Percentiles rank a stretch among this genome's conserved stretches.
Conservation (phyloP, 495 filamentous ascomycete species). For the Penicillium lagena region DNA sequence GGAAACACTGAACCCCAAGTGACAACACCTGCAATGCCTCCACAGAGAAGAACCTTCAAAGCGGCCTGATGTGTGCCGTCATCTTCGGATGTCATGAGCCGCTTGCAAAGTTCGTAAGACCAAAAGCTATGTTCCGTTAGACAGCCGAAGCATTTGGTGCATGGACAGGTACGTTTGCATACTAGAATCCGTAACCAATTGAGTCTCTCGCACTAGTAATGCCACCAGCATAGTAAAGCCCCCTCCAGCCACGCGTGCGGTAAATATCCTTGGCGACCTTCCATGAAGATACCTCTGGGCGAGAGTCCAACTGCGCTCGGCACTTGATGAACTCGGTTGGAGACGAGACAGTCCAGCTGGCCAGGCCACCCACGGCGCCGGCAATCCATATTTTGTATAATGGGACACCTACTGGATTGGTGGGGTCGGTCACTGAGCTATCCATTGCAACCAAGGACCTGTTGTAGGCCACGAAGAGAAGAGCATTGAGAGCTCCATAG, state of each 20-base stretch:
- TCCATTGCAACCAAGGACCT: conserved; percentile 57
- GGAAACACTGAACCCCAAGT: conserved; percentile 87
- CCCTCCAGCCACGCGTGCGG: conserved; percentile 54
- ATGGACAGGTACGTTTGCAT: conserved; percentile 19
- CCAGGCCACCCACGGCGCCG: conserved; percentile 70
- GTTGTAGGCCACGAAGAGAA: conserved; percentile 84
- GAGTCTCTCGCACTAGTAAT: conserved; percentile 77
- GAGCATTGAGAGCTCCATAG: conserved; percentile 83
- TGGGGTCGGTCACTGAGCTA: conserved; percentile 31
- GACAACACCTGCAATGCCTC: conserved; percentile 75
- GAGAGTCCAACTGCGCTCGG: conserved; percentile 57
- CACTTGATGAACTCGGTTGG: conserved; percentile 89
- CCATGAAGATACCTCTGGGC: conserved; percentile 45
- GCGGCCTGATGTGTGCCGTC: conserved; percentile 42
- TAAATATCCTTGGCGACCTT: conserved; percentile 55
- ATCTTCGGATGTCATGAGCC: conserved; percentile 36
- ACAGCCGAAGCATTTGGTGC: too few relatives aligned
- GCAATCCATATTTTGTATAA: conserved; percentile 60
- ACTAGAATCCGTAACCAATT: conserved; percentile 90
- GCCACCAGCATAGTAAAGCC: conserved; percentile 69
- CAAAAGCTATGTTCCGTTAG: conserved; percentile 52
- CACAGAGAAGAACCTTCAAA: conserved; percentile 66
- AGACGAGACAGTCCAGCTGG: conserved; percentile 72
- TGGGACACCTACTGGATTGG: conserved; percentile 24
- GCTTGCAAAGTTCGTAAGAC: conserved; percentile 71